Evolutionary conservation across 768 basidiomycete genomes (phyloP).

Genomic region (Calvatia gigantea): DNA sequence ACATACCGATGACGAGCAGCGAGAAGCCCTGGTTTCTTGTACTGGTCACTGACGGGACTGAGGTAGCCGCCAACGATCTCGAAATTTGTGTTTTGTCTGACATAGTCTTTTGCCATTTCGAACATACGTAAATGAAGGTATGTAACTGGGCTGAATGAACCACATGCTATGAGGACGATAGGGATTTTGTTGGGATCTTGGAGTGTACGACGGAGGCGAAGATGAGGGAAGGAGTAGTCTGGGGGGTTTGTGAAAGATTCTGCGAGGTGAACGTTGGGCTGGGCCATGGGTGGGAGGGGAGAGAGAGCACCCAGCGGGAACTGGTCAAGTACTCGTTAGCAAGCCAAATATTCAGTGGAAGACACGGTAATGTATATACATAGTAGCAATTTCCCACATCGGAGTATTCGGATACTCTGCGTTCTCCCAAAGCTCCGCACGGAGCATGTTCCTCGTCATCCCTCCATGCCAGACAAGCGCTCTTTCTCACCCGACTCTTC

Average conservation of each 20-base stretch:
- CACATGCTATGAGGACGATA: slow-evolving; percentile 94
- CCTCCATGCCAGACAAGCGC: slow-evolving; percentile 6
- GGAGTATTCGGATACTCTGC: neutral
- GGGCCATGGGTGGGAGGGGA: slow-evolving; percentile 23
- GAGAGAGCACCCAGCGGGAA: slow-evolving; percentile 13
- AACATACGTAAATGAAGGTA: slow-evolving; percentile 99
- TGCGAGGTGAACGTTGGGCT: slow-evolving; percentile 26
- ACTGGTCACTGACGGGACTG: slow-evolving; percentile 92
- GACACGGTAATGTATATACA: slow-evolving; percentile 12
- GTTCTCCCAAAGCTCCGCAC: neutral
- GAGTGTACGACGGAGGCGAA: slow-evolving; percentile 57
- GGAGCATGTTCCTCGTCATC: neutral
- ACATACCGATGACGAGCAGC: slow-evolving; percentile 86
- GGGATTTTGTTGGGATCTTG: slow-evolving; percentile 70
- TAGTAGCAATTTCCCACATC: slow-evolving; percentile 29
- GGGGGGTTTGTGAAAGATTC: slow-evolving; percentile 59
- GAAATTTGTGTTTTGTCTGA: slow-evolving; percentile 86
- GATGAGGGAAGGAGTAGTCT: slow-evolving; percentile 63
- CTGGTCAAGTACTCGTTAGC: slow-evolving; percentile 13
- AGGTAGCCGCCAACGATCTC: slow-evolving; percentile 96
- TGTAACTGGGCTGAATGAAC: slow-evolving; percentile 97
- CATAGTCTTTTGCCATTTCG: slow-evolving; percentile 98
- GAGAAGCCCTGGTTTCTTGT: slow-evolving; percentile 94
- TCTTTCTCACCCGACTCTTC: neutral
- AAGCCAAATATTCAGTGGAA: slow-evolving; percentile 4